A percentile compares a stretch with the other conserved stretches of the same genome.
Conservation (phyloP, 2,329 filamentous ascomycete species). For the Zymoseptoria passerinii region DNA sequence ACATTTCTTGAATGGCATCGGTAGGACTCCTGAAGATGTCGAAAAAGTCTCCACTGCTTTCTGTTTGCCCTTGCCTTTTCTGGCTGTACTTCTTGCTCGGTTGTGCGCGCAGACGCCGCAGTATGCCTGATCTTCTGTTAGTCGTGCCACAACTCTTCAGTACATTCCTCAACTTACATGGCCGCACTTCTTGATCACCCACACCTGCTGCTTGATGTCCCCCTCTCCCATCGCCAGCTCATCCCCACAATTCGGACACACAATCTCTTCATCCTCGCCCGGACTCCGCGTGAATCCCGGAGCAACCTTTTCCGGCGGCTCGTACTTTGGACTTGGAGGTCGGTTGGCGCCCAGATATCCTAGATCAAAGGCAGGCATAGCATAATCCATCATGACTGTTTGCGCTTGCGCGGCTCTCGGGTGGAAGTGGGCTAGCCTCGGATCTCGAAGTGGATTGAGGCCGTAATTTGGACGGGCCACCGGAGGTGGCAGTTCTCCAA, state of each 20-base stretch:
- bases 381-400: slow-evolving; percentile 30
- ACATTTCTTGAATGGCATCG: slow-evolving; percentile 37
- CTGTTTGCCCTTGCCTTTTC: slow-evolving; percentile 31
- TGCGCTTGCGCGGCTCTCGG: background rate
- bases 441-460: background rate
- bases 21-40: slow-evolving; percentile 6
- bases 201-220: slow-evolving; percentile 71
- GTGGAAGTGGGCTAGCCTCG: background rate
- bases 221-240: slow-evolving; percentile 70
- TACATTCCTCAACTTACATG: slow-evolving; percentile 56
- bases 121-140: slow-evolving; percentile 37
- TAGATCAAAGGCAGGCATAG: slow-evolving; percentile 37
- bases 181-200: slow-evolving; percentile 83
- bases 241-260: slow-evolving; percentile 80
- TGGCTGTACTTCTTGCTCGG: slow-evolving; percentile 20
- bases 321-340: slow-evolving; percentile 43
- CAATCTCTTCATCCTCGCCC: slow-evolving; percentile 59
- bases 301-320: slow-evolving; percentile 48
- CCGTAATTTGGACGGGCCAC: background rate
- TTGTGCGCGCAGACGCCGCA: slow-evolving; percentile 44
- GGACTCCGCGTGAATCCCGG: slow-evolving; percentile 77
- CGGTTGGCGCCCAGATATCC: slow-evolving; percentile 25
- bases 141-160: slow-evolving; percentile 2
- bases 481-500: background rate
- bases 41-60: slow-evolving; percentile 22